Conservation (phyloP, 2,329 filamentous ascomycete species). For the Scedosporium aurantiacum region DNA sequence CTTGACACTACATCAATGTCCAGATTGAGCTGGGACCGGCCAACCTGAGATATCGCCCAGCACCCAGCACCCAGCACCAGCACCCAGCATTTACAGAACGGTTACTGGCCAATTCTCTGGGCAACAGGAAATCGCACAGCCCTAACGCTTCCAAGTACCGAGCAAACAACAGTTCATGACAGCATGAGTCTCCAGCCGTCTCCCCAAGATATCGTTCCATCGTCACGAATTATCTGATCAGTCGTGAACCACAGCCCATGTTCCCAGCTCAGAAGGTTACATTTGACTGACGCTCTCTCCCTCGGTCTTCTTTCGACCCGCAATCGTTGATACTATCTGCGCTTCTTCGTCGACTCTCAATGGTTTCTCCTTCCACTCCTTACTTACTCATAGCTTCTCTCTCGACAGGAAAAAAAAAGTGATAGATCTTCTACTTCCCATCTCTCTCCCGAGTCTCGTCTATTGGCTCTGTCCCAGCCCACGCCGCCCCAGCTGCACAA, state of each 20-base stretch:
- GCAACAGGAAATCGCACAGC: too few relatives aligned
- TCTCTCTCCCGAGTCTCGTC: not conserved
- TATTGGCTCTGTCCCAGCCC: not conserved
- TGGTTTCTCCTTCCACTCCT: not conserved
- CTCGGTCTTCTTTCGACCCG: not conserved
- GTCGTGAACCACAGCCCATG: not conserved
- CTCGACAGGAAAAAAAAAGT: too few relatives aligned
- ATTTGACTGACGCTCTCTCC: not conserved
- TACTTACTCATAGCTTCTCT: too few relatives aligned
- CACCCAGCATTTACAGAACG: too few relatives aligned
- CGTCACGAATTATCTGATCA: not conserved
- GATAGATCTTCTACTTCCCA: not conserved
- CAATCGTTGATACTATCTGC: too few relatives aligned
- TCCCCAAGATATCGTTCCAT: not conserved
- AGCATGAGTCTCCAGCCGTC: not conserved
- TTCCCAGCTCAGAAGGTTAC: not conserved
- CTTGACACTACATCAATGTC: too few relatives aligned
- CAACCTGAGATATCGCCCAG: too few relatives aligned
- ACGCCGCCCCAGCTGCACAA: not conserved
- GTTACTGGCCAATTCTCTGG: too few relatives aligned
- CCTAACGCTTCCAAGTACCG: too few relatives aligned
- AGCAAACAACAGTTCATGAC: not conserved
- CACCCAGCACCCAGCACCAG: too few relatives aligned
- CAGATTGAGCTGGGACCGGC: too few relatives aligned
- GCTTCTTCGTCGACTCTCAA: not conserved